Base-by-base conservation (phyloP, 1,284 basidiomycete genomes). In the Sparassis latifolia region DNA sequence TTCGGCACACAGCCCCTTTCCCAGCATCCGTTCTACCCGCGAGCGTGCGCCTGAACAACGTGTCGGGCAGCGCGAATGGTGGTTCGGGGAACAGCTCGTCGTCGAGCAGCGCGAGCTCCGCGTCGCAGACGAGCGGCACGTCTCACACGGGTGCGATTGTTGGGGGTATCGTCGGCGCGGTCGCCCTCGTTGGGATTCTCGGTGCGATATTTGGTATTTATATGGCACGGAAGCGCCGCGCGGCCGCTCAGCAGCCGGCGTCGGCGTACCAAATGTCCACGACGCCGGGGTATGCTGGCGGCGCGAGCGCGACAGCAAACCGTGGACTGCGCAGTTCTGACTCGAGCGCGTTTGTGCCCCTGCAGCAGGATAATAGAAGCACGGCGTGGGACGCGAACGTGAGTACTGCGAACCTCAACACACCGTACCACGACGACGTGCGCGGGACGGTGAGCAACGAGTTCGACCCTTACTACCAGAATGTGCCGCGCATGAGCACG, bases 1-100 rank as follows among this genome's bases (percentile, higher is more conserved):
- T 74, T 95, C 33, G 90, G 81, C 43, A 66, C 67, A 0, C 92
- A 95, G 64, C 75, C 84, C 0, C 72, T 73, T 0, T 53, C 61
- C 4, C 58, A 0, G 74, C 68, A 4, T 69, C 71, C 5, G 63
- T 64, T 2, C 76, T 94, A 6, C 89, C 89, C 2, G 60, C 63
- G 4, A 79, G 61, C 55, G 68, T 77, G 20, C 69, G 67, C 28
- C 62, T 72, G 10, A 68, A 72, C 47, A 68, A 65, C 28, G 73
- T 68, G 2, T 60, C 64, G 20, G 78, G 77, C 1, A 63, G 64
- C 40, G 20, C 20, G 20, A 20, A 20, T 20, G 20, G 20, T 20
- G 58, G 54, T 38, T 52, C 51, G 0, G 61, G 54, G 43, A 58
- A 58, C 51, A 53, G 44, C 45, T 55, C 39, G 33, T 39, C 51